Conservation (phyloP, 192 early-diverging fungal species). For the Podila horticola region DNA sequence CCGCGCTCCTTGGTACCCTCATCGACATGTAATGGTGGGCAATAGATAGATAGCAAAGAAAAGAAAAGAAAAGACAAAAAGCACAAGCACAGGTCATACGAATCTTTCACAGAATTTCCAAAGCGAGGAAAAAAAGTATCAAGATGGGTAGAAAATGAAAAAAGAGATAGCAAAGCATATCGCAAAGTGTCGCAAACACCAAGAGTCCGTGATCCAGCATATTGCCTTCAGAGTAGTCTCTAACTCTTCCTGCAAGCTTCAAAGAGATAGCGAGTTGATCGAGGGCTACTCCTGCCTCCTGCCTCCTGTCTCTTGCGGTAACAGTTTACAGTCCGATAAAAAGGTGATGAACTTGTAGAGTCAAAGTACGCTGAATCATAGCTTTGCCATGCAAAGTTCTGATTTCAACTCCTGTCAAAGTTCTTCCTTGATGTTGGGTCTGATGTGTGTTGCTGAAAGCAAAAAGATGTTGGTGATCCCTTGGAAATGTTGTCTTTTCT, state of each 20-base stretch:
- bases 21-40: constrained; percentile 72
- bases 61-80: constrained; percentile 55
- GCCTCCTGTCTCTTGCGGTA: too few relatives aligned
- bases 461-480: constrained; percentile 15
- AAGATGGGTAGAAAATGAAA: neutral
- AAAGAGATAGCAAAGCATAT: neutral
- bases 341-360: neutral
- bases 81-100: constrained; percentile 47
- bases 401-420: neutral
- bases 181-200: too few relatives aligned
- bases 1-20: constrained; percentile 97
- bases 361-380: neutral
- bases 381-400: neutral
- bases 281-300: too few relatives aligned
- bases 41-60: constrained; percentile 12
- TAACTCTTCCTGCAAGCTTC: too few relatives aligned
- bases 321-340: too few relatives aligned
- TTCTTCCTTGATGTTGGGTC: neutral
- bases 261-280: too few relatives aligned
- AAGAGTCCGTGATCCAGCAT: too few relatives aligned
- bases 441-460: too few relatives aligned
- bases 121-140: constrained; percentile 42
- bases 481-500: neutral
- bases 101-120: constrained; percentile 46
- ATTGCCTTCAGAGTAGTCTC: too few relatives aligned